Conservation (phyloP, 2,329 filamentous ascomycete genomes). For the Endothia cerciana region DNA sequence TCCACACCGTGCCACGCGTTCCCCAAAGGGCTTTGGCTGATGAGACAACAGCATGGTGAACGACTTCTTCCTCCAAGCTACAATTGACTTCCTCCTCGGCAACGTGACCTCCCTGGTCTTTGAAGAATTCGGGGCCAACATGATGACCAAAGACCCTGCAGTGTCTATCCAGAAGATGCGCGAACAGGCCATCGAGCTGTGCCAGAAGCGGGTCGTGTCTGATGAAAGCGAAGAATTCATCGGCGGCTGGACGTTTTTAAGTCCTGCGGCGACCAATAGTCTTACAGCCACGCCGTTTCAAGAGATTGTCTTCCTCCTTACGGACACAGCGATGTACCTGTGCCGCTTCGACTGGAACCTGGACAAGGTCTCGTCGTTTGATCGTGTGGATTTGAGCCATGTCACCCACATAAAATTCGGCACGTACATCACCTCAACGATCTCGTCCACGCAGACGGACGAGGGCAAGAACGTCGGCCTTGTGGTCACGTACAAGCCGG, state of each 20-base stretch:
- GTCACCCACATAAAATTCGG: constrained; percentile 76
- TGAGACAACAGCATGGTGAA: constrained; percentile 80
- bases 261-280: constrained; percentile 72
- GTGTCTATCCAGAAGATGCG: constrained; percentile 84
- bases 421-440: constrained; percentile 87
- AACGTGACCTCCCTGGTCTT: constrained; percentile 86
- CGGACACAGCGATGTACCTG: constrained; percentile 81
- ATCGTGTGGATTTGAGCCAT: constrained; percentile 78
- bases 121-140: constrained; percentile 89
- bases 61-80: constrained; percentile 94
- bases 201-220: constrained; percentile 82
- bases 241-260: constrained; percentile 86
- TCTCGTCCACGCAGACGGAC: constrained; percentile 77
- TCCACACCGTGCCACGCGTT: constrained; percentile 20
- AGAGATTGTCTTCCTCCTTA: constrained; percentile 85
- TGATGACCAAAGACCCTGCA: constrained; percentile 91
- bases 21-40: constrained; percentile 14
- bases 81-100: constrained; percentile 91
- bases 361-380: constrained; percentile 92
- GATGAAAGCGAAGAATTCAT: constrained; percentile 84
- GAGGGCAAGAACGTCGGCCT: constrained; percentile 83
- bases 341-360: constrained; percentile 94
- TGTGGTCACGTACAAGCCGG: constrained; percentile 75
- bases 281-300: constrained; percentile 76
- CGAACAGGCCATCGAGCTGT: constrained; percentile 87